Evolutionary conservation across 176 grass and related monocot species (phyloP).

Genomic region (Lolium perenne): DNA sequence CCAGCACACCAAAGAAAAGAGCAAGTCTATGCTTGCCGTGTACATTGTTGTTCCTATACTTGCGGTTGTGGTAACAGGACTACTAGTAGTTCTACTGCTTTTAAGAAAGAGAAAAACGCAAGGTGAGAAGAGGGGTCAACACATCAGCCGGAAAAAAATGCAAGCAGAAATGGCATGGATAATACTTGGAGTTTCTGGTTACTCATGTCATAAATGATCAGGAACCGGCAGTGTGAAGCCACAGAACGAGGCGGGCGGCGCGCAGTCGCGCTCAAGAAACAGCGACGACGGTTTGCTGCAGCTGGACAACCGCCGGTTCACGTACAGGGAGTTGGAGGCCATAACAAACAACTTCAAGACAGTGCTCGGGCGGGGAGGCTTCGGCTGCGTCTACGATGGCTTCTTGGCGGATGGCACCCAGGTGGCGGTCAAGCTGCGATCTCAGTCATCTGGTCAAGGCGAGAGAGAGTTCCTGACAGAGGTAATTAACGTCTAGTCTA

Average conservation of each 20-base stretch:
- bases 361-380: constrained; percentile 66
- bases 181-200: neutral
- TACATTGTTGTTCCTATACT: constrained; percentile 45
- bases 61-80: constrained; percentile 29
- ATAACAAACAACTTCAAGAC: constrained; percentile 65
- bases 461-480: constrained; percentile 64
- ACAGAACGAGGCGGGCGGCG: neutral
- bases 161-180: too few species aligned
- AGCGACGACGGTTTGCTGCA: constrained; percentile 11
- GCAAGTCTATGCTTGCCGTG: constrained; percentile 29
- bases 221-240: constrained; percentile 33
- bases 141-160: neutral
- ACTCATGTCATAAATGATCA: neutral
- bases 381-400: constrained; percentile 66
- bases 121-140: constrained; percentile 20
- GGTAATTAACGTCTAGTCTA: constrained; percentile 32
- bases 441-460: constrained; percentile 56
- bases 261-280: too few species aligned
- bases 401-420: constrained; percentile 60
- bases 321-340: constrained; percentile 45
- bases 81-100: constrained; percentile 17
- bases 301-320: constrained; percentile 61
- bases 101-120: constrained; percentile 14
- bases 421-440: constrained; percentile 65
- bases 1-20: constrained; percentile 35